Evolutionary conservation across 2,329 filamentous ascomycete genomes (phyloP).

Genomic region (Sclerotinia sclerotiorum): DNA sequence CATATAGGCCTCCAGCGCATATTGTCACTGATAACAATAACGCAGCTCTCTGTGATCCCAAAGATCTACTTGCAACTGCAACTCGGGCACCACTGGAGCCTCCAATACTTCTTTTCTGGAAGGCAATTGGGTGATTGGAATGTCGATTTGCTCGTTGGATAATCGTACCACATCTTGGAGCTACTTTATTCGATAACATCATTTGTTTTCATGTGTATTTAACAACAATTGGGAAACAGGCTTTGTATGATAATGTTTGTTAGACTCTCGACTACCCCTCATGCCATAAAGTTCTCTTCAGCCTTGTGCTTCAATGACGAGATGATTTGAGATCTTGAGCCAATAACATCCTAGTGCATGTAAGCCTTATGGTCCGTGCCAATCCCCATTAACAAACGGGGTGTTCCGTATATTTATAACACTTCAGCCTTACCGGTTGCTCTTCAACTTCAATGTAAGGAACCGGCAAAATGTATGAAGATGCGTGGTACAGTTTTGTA

Average conservation of each 20-base stretch:
- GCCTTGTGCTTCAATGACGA: constrained; percentile 23
- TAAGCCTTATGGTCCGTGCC: constrained; percentile 19
- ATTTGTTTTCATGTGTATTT: background rate
- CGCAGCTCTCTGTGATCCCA: constrained; percentile 24
- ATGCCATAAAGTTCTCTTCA: constrained; percentile 18
- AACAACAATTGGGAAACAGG: background rate
- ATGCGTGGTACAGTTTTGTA: constrained; percentile 80
- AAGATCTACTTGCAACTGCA: constrained; percentile 26
- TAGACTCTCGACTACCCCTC: constrained; percentile 15
- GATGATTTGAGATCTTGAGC: background rate
- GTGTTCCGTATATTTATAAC: constrained; percentile 10
- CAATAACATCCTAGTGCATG: constrained; percentile 3
- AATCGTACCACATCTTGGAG: constrained; percentile 25
- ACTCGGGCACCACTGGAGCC: constrained; percentile 25
- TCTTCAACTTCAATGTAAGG: constrained; percentile 8
- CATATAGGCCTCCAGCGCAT: constrained; percentile 34
- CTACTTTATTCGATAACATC: constrained; percentile 33
- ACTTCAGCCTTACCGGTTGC: constrained; percentile 19
- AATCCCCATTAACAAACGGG: background rate
- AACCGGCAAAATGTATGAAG: constrained; percentile 66
- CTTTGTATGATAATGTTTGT: constrained; percentile 12
- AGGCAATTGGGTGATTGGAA: constrained; percentile 18
- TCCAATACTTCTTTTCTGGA: constrained; percentile 33
- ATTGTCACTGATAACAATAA: constrained; percentile 32
- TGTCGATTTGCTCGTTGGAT: constrained; percentile 27